These are phyloP conservation scores for Clitoria ternatea DNA, from an alignment of 306 rosid genomes.

Conservation along the genomic window DNA sequence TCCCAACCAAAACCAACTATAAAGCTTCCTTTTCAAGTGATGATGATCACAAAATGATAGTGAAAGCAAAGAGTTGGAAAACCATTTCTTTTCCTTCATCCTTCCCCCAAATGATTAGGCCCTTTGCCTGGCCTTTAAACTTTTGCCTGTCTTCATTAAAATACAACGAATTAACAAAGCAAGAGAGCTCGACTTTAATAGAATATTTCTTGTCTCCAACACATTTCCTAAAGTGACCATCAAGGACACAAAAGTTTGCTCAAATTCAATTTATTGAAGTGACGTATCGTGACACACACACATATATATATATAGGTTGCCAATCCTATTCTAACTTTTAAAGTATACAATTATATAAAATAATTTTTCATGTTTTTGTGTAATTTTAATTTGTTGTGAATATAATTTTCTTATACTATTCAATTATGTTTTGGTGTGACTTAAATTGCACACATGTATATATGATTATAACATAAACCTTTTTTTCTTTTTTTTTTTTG, in stretches of 20 bases:
- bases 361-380: not conserved
- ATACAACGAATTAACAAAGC: not conserved
- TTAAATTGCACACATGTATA: no score
- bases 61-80: conserved; percentile 53
- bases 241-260: not conserved
- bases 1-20: conserved; percentile 46
- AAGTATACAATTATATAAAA: not conserved
- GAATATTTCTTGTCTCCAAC: conserved; percentile 30
- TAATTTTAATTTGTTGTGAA: not conserved
- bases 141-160: conserved; percentile 30
- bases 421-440: not conserved
- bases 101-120: conserved; percentile 60
- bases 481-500: no score
- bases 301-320: not conserved
- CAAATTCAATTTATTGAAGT: not conserved
- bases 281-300: not conserved
- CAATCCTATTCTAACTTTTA: not conserved
- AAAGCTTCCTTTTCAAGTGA: conserved; percentile 79
- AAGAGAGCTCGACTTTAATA: not conserved
- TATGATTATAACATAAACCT: no score
- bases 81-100: conserved; percentile 46
- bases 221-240: not conserved
- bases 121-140: conserved; percentile 35
- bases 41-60: conserved; percentile 67
- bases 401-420: not conserved